Conservation (phyloP, 768 basidiomycete genomes). For the Rhodotorula kratochvilovae region DNA sequence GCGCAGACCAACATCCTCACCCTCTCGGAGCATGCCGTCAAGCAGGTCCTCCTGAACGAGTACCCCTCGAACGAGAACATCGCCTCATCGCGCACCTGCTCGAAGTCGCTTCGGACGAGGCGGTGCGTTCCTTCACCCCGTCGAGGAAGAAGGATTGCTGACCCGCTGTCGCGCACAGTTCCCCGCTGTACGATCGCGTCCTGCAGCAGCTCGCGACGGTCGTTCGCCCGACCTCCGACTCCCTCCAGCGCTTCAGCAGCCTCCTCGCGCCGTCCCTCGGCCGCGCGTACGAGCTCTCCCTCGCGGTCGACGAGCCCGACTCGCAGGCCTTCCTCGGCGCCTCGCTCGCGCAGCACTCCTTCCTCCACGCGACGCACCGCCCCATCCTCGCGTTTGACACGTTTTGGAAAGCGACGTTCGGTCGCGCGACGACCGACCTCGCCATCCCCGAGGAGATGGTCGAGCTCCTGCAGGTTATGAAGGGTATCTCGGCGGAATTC, state of each 20-base stretch:
- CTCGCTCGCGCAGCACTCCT: background rate
- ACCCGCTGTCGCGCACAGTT: background rate
- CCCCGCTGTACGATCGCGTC: conserved; percentile 10
- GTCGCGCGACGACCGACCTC: background rate
- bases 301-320: background rate
- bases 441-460: conserved; percentile 1
- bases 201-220: background rate
- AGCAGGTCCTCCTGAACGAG: background rate
- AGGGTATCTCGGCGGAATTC: background rate
- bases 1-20: background rate
- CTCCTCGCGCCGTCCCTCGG: conserved; percentile 12
- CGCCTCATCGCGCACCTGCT: conserved; percentile 5
- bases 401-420: conserved; percentile 27
- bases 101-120: conserved; percentile 9
- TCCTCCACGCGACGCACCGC: background rate
- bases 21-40: background rate
- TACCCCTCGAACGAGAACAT: background rate
- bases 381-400: conserved; percentile 13
- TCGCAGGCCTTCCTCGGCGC: conserved; percentile 2
- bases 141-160: background rate
- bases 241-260: background rate
- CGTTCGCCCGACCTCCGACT: background rate
- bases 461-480: conserved; percentile 9
- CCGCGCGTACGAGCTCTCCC: conserved; percentile 12
- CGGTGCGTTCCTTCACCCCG: background rate